A percentile compares a stretch with the other conserved stretches of the same genome.
Conservation (phyloP, 2,329 filamentous ascomycete species). For the Emergomyces pasteurianus region DNA sequence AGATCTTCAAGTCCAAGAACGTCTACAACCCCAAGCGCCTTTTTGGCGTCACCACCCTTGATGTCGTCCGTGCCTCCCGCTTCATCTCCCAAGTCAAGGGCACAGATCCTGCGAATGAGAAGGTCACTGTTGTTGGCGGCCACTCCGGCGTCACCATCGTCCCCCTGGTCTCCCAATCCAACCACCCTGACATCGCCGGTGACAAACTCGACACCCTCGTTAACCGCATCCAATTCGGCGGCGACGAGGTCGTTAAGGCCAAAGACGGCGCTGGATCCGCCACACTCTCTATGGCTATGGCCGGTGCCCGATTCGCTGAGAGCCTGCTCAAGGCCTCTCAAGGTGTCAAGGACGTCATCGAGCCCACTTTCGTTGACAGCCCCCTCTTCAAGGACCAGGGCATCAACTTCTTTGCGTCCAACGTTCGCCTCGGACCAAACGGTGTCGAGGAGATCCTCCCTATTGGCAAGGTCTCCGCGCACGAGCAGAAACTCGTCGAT, state of each 20-base stretch:
- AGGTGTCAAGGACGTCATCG: slow-evolving; percentile 87
- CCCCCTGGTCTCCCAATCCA: slow-evolving; percentile 89
- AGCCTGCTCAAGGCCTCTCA: slow-evolving; percentile 83
- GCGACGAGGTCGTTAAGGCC: slow-evolving; percentile 97
- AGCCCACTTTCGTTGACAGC: slow-evolving; percentile 95
- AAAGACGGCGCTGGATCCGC: slow-evolving; percentile 96
- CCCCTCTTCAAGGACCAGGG: slow-evolving; percentile 98
- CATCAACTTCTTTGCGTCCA: slow-evolving; percentile 91
- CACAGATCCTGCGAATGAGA: slow-evolving; percentile 83
- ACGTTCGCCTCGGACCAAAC: slow-evolving; percentile 89
- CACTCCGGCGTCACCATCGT: slow-evolving; percentile 99
- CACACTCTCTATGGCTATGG: slow-evolving; percentile 98
- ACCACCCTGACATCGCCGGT: slow-evolving; percentile 70
- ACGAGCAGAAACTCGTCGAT: slow-evolving; percentile 84
- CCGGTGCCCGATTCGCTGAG: slow-evolving; percentile 75
- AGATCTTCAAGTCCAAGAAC: slow-evolving; percentile 88
- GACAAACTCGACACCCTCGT: slow-evolving; percentile 64
- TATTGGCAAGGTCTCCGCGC: slow-evolving; percentile 69
- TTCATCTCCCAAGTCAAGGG: slow-evolving; percentile 93
- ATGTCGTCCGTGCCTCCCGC: slow-evolving; percentile 92
- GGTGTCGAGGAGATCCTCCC: slow-evolving; percentile 90
- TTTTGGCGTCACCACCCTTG: slow-evolving; percentile 98
- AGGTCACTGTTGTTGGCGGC: slow-evolving; percentile 90
- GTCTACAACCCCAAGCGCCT: slow-evolving; percentile 99
- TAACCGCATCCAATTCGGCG: slow-evolving; percentile 95